Base-by-base conservation (phyloP, 2,329 filamentous ascomycete genomes). In the Diaporthe citri region DNA sequence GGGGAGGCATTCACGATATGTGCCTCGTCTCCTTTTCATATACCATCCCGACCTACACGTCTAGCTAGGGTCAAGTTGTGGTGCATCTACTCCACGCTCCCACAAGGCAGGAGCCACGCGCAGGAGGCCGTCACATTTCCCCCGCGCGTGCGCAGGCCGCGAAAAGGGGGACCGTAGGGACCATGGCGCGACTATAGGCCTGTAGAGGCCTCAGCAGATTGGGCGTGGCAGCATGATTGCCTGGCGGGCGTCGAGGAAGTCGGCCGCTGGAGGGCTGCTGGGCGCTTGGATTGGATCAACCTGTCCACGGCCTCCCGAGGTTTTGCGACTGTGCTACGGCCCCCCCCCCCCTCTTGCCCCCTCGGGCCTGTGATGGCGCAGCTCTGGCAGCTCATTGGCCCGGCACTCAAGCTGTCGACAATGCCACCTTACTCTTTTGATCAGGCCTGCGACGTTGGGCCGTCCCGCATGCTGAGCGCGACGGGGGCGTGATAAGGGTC, bases 391-490 rank as follows among this genome's bases (percentile, higher is more conserved):
- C 51, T 71, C 60, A 75, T 75, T 72, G 73, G 67, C 60, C 60
- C 36, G 59, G 60, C 67, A 69, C 17, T 56, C 39, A 31, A 55
- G 34, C 6, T 41, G 52, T 51, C 28, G 56, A 25, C 17, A 39
- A 36, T 72, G 69, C 55, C 8, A 75, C 73, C 73, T 72, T 67
- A 72, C 69, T 64, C 15, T 72, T 69, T 43, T 25, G 73, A 57
- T 36, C 59, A 51, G 36, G 56, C 34, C 28, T 64, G 55, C 43
- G 46, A 51, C 70, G 43, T 72, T 60, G 57, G 70, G 56, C 57
- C 25, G n/a, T 72, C 46, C 48, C 34, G 28, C 57, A 46, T 52
- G 25, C 22, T 56, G 43, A 31, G 31, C 25, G 57, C 39, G 46
- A 46, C 71, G 34, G 36, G 36, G 36, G 56, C 55, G 51, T 72